phyloP scores from a whole-genome alignment of 176 grass and related monocot species.

The Hordeum marinum region DNA sequence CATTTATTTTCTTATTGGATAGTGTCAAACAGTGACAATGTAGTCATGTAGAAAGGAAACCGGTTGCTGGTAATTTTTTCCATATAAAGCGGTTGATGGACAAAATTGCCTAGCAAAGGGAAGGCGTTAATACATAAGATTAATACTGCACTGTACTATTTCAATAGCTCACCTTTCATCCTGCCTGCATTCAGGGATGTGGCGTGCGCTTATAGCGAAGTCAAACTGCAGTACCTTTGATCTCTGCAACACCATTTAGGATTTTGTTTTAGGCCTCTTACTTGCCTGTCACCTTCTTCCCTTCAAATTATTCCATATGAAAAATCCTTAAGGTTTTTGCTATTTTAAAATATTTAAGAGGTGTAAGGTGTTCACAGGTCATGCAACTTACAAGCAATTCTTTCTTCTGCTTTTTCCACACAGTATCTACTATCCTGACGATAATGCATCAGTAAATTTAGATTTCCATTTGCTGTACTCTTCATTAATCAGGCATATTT shows the following conservation, averaged over 20 bases:
- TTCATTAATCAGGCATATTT: neutral
- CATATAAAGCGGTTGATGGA: neutral
- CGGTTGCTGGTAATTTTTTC: neutral
- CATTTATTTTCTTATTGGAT: conserved; percentile 1
- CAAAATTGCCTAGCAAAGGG: neutral
- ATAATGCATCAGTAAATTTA: conserved; percentile 9
- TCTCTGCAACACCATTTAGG: neutral
- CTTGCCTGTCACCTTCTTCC: neutral
- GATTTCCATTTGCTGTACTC: neutral
- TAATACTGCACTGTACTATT: neutral
- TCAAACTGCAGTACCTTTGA: neutral
- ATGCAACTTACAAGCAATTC: neutral
- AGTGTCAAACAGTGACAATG: neutral
- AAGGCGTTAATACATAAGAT: neutral
- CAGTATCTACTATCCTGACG: neutral
- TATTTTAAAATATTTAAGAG: neutral
- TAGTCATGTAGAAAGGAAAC: neutral
- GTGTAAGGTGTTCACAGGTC: neutral
- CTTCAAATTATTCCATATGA: neutral
- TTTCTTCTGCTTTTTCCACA: neutral
- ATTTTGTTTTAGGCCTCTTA: neutral
- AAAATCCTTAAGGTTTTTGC: neutral
- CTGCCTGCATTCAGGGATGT: neutral
- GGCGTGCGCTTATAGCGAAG: neutral
- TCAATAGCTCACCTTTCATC: neutral